phyloP scores from a whole-genome alignment of 345 rosid genomes.

The Cardamine chenopodiifolia region DNA sequence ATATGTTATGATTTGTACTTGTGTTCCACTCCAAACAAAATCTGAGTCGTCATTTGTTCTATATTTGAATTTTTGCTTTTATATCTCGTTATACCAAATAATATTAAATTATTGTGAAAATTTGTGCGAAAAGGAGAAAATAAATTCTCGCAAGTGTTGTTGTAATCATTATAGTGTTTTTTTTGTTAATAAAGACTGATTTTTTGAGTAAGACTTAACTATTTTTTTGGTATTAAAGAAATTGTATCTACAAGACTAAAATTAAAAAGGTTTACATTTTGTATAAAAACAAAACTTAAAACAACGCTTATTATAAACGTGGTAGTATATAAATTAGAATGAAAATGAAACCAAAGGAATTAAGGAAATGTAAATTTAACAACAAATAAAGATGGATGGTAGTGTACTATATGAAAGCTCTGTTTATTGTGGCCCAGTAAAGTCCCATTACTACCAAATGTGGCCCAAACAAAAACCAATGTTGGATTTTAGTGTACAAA shows the following conservation, averaged over 20 bases:
- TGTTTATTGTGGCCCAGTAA: neutral
- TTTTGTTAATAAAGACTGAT: neutral
- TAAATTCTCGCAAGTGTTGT: neutral
- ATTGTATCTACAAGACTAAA: neutral
- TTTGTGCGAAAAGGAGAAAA: neutral
- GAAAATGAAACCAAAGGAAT: neutral
- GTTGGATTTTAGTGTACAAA: neutral
- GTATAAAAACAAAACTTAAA: neutral
- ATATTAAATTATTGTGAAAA: neutral
- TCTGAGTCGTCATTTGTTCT: conserved; percentile 7
- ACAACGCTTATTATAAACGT: neutral
- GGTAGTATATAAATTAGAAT: neutral
- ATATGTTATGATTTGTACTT: conserved; percentile 37
- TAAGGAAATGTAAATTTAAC: neutral
- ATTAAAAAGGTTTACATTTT: neutral
- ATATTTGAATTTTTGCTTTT: neutral
- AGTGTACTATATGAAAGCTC: neutral
- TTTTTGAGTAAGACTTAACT: neutral
- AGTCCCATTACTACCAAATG: conserved; percentile 1
- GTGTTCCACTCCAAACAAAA: conserved; percentile 30
- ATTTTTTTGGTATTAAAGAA: neutral
- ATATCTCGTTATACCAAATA: neutral
- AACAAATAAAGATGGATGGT: neutral
- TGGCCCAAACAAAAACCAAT: neutral
- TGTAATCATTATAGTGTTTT: neutral